These are phyloP conservation scores for Pythium aquatile DNA, from an alignment of 352 stramenopile species.

Conservation along the genomic window DNA sequence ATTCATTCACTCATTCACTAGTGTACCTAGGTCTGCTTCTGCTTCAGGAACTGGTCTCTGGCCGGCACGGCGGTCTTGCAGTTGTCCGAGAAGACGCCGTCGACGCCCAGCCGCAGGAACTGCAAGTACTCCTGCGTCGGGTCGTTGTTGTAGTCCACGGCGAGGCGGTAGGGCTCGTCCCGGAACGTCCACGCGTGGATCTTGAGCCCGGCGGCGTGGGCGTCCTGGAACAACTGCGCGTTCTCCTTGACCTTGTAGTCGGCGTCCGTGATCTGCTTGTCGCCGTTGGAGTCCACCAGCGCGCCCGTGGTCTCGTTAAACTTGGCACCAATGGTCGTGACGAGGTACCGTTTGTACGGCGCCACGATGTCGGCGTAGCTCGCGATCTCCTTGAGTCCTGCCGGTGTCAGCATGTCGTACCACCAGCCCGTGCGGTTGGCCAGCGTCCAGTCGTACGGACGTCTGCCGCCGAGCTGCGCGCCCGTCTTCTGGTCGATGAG, in stretches of 20 bases:
- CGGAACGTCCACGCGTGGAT: constrained; percentile 62
- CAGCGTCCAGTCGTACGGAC: constrained; percentile 65
- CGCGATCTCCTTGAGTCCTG: constrained; percentile 48
- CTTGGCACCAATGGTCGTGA: constrained; percentile 46
- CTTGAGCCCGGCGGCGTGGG: constrained; percentile 45
- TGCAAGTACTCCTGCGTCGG: constrained; percentile 55
- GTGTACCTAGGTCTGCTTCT: neutral
- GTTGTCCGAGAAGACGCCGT: constrained; percentile 48
- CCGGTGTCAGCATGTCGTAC: constrained; percentile 42
- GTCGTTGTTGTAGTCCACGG: constrained; percentile 56
- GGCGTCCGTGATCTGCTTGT: constrained; percentile 14
- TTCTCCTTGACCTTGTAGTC: constrained; percentile 11
- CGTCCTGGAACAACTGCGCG: constrained; percentile 48
- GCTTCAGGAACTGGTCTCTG: constrained; percentile 6
- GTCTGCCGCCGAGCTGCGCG: constrained; percentile 36
- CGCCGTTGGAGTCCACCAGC: constrained; percentile 4
- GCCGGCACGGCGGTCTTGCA: constrained; percentile 13
- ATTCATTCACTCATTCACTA: neutral
- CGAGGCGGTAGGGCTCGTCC: constrained; percentile 57
- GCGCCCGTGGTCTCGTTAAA: constrained; percentile 35
- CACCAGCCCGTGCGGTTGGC: constrained; percentile 47
- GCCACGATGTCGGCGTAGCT: constrained; percentile 66
- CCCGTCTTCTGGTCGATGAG: constrained; percentile 48
- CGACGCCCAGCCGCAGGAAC: constrained; percentile 54
- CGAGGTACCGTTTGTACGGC: constrained; percentile 76